phyloP scores from a whole-genome alignment of 2,329 filamentous ascomycete species.

The Sphaerulina populicola region DNA sequence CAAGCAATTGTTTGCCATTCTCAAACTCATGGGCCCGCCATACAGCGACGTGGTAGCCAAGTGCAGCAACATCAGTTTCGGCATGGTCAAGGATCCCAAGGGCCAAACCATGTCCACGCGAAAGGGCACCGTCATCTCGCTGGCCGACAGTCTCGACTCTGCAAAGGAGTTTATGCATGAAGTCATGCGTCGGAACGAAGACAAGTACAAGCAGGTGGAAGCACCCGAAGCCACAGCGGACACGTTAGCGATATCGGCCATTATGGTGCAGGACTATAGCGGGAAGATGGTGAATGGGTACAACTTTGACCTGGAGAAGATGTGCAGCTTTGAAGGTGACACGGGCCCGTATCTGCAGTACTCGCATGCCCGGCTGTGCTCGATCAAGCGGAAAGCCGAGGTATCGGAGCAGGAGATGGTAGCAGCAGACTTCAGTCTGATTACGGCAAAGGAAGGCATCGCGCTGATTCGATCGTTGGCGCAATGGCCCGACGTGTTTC shows the following conservation, averaged over 20 bases:
- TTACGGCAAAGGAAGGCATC: constrained; percentile 63
- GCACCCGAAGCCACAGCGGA: constrained; percentile 76
- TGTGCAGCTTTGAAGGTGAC: constrained; percentile 78
- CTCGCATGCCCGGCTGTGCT: constrained; percentile 62
- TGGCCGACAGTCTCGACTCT: constrained; percentile 44
- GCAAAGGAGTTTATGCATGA: constrained; percentile 96
- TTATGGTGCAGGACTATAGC: constrained; percentile 97
- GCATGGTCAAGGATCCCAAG: constrained; percentile 47
- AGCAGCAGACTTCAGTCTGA: constrained; percentile 57
- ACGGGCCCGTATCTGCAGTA: constrained; percentile 82
- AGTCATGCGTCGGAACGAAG: constrained; percentile 82
- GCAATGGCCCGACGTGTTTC: constrained; percentile 76
- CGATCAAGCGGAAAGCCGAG: constrained; percentile 51
- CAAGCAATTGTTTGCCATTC: constrained; percentile 57
- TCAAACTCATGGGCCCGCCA: constrained; percentile 53
- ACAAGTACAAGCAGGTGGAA: constrained; percentile 84
- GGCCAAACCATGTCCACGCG: constrained; percentile 54
- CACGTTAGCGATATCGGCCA: constrained; percentile 80
- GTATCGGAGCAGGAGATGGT: constrained; percentile 49
- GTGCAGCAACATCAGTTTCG: constrained; percentile 58
- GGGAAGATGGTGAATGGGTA: constrained; percentile 76
- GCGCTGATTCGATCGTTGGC: constrained; percentile 68
- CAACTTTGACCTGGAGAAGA: constrained; percentile 68
- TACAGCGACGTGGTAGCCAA: constrained; percentile 47
- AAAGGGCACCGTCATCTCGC: constrained; percentile 46